phyloP scores from a whole-genome alignment of 164 flowering plant species.

The Vitis labrusca region DNA sequence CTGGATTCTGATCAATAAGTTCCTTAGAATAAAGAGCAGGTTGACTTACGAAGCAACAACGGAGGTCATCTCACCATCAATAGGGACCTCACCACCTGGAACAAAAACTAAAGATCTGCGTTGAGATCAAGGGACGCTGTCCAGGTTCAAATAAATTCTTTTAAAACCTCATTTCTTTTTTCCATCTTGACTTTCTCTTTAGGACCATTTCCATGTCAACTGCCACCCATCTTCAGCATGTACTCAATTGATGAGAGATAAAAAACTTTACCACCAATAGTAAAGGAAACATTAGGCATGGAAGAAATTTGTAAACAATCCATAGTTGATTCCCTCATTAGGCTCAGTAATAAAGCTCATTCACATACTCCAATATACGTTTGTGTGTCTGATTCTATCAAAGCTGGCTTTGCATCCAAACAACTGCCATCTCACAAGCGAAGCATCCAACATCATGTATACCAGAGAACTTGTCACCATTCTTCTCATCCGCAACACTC shows the following conservation, averaged over 20 bases:
- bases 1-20: slow-evolving; percentile 40
- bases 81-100: slow-evolving; percentile 35
- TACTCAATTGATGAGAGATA: slow-evolving; percentile 62
- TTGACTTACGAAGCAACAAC: slow-evolving; percentile 61
- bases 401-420: slow-evolving; percentile 87
- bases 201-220: slow-evolving; percentile 60
- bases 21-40: slow-evolving; percentile 49
- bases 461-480: slow-evolving; percentile 35
- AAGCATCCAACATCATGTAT: slow-evolving; percentile 62
- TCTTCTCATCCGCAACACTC: slow-evolving; percentile 61
- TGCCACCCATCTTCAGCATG: slow-evolving; percentile 53
- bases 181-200: slow-evolving; percentile 45
- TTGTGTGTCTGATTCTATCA: slow-evolving; percentile 55
- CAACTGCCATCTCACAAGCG: slow-evolving; percentile 87
- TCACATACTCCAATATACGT: slow-evolving; percentile 30
- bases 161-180: slow-evolving; percentile 51
- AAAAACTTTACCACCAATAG: slow-evolving; percentile 36
- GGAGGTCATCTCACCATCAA: slow-evolving; percentile 39
- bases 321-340: slow-evolving; percentile 79
- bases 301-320: slow-evolving; percentile 57
- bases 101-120: slow-evolving; percentile 50
- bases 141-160: slow-evolving; percentile 57
- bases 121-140: slow-evolving; percentile 38
- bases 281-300: slow-evolving; percentile 56
- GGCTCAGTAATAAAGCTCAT: slow-evolving; percentile 74